Conservation (phyloP, 352 stramenopile species). For the Thalassiosira allenii region DNA sequence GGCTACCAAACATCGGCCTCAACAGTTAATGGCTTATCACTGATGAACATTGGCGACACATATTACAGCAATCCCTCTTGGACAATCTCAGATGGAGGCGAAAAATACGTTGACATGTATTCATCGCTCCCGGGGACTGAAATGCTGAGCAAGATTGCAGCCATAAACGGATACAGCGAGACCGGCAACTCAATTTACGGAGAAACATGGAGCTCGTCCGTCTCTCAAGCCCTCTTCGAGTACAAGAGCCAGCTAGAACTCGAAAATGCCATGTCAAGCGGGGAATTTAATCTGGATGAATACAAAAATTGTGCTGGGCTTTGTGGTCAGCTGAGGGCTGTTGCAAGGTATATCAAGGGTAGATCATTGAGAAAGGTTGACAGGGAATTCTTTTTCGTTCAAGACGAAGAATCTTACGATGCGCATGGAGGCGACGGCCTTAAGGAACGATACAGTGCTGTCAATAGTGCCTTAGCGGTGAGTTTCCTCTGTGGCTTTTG, state of each 20-base stretch:
- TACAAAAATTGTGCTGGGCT: neutral
- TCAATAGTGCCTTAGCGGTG: too few relatives aligned
- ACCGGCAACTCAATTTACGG: neutral
- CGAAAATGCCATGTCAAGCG: neutral
- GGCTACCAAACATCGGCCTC: slow-evolving; percentile 36
- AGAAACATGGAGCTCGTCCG: neutral
- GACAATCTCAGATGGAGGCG: neutral
- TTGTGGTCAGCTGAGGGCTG: neutral
- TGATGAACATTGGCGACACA: neutral
- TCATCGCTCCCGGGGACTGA: neutral
- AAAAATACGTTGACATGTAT: neutral
- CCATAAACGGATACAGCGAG: neutral
- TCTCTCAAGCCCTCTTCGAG: slow-evolving; percentile 2
- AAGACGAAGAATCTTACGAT: slow-evolving; percentile 50
- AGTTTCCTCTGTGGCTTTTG: too few relatives aligned
- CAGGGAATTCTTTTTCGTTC: slow-evolving; percentile 50
- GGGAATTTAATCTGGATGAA: neutral
- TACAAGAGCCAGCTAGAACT: neutral
- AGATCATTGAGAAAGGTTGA: slow-evolving; percentile 25
- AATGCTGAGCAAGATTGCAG: neutral
- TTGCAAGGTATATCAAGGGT: slow-evolving; percentile 5
- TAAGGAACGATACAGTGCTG: slow-evolving; percentile 19
- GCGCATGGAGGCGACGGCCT: slow-evolving; percentile 24
- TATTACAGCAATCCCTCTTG: slow-evolving; percentile 17
- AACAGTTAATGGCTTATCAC: neutral